Base-by-base conservation (phyloP, 768 basidiomycete genomes). In the Pilatotrama ljubarskyi region DNA sequence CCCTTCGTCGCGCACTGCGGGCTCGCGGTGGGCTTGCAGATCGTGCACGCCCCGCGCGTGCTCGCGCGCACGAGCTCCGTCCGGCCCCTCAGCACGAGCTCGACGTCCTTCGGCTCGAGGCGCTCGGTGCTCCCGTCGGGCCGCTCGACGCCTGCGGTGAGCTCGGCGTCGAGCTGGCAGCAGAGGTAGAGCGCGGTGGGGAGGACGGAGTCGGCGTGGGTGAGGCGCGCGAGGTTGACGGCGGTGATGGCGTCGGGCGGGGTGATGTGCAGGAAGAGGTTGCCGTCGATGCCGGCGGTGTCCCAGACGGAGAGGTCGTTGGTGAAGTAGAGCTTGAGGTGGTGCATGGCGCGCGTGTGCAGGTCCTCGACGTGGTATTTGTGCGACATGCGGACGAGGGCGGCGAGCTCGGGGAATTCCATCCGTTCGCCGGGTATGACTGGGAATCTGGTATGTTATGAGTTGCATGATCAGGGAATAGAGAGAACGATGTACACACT, bases 1-100 rank as follows among this genome's bases (percentile, higher is more conserved):
- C 51, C 61, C 51, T 57, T 62, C 36, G 26, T 41, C 49, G 50
- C 44, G 55, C 61, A 62, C 51, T 62, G 61, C 44, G 55, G 37
- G 61, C 61, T 62, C 25, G 61, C 55, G n/a, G n/a, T 18, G 15
- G 61, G 61, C 29, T 35, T 22, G 61, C 61, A 62, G 44, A 62
- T 62, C 50, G 55, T 56, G 61, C 56, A 63, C 25, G 61, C 61
- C 14, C 61, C 61, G 56, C 61, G 61, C 18, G 61, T 62, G 61
- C 80, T 11, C 79, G 68, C 20, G 67, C 41, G 15, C 61, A 55
- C 65, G 78, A 77, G 24, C 74, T 69, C 41, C 54, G 65, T 64
- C 76, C 68, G 51, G 83, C 66, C n/a, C 75, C 44, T 48, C 17
- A 63, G 58, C 50, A 59, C 48, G 58, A 59, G 62, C 58, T 59